Conservation (phyloP, 345 rosid genomes). For the Mangifera indica region DNA sequence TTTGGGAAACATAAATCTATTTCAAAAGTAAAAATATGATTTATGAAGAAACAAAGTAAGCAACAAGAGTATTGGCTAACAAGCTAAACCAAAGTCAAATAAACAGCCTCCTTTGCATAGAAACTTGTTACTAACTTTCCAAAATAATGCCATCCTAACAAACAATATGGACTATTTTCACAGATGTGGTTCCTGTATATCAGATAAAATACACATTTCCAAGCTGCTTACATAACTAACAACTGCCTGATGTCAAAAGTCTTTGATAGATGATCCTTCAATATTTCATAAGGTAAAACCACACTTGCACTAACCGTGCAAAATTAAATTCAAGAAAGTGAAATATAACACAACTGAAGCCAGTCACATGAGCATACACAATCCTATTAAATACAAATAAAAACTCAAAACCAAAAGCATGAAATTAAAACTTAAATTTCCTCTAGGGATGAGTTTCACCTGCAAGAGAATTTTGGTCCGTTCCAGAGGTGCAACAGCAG, state of each 20-base stretch:
- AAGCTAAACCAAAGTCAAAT: not conserved
- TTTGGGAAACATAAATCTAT: not conserved
- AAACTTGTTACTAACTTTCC: not conserved
- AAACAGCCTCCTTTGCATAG: not conserved
- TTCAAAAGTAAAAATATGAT: too few relatives aligned
- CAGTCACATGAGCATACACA: not conserved
- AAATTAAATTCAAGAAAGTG: not conserved
- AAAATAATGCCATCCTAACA: not conserved
- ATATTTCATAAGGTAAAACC: not conserved
- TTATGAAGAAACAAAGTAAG: not conserved
- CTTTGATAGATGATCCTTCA: not conserved
- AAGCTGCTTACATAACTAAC: not conserved
- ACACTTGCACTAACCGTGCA: not conserved
- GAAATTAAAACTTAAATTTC: not conserved
- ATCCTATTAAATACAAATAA: not conserved
- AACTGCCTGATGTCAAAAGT: not conserved
- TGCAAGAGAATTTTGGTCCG: constrained; percentile 86
- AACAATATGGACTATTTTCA: not conserved
- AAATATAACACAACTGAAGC: not conserved
- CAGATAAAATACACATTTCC: not conserved
- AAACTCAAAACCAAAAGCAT: not conserved
- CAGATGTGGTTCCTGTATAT: not conserved
- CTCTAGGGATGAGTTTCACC: constrained; percentile 39
- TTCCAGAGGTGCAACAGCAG: constrained; percentile 90
- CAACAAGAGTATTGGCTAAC: not conserved